Base-by-base conservation (phyloP, 2,329 filamentous ascomycete genomes). In the Aspergillus hiratsukae region DNA sequence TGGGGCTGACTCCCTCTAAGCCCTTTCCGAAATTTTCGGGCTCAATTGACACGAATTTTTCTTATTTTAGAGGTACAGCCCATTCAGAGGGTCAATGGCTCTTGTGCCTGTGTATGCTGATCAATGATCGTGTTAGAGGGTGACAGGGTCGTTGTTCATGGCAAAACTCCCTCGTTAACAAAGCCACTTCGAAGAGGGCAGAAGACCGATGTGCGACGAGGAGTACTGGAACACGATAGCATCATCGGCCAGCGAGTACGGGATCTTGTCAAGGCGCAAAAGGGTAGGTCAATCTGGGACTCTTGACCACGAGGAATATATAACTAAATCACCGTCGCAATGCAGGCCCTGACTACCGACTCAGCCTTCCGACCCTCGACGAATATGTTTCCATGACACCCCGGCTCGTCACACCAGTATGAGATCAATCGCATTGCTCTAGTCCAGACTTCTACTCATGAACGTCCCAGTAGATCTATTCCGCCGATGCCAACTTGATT, bases 391-490 rank as follows among this genome's bases (percentile, higher is more conserved):
- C 83, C 49, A 75, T 87, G 57, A 86, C 82, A 49, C 81, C 82
- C 61, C 83, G 90, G 55, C 72, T 87, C 14, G 89, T 91, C n/a
- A 93, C 89, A 53, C 90, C 90, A 65, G 85, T 88, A 77, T 68
- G 81, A 27, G 45, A 49, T 28, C 28, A 21, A 51, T 43, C 23
- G 41, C 51, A 35, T 28, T n/a, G 41, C 35, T 31, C 49, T 71
- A 66, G 52, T 31, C n/a, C 49, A 52, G 14, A 19, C 10, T 7
- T 11, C 21, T 25, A 23, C 43, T 63, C 48, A 63, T 35, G 76
- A 35, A 23, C 48, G 40, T 41, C 46, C 46, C 59, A 66, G 60
- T 73, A 87, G 84, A 83, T 89, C 45, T 94, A 94, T 67, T 85
- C 88, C 17, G 81, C 84, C 56, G 90, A 93, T 72, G 87, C 89